Evolutionary conservation across 2,329 filamentous ascomycete species (phyloP), one percentile per base, ranked within the genome.

Genomic region (Fusarium sarcochroum): DNA sequence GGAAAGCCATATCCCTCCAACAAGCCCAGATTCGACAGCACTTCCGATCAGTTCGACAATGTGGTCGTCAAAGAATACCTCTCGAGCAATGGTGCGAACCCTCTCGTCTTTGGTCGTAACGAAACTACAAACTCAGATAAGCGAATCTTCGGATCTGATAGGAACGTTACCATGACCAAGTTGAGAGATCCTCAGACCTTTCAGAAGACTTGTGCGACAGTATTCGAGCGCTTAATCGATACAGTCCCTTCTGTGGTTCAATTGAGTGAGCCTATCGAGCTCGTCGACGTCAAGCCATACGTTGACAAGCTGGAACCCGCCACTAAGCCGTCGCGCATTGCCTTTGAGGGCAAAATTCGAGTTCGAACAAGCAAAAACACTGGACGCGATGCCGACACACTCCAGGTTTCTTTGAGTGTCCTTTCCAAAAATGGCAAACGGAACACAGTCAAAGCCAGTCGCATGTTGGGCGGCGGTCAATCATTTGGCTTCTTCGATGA

Each of bases 61-160:
- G 76, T 69, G 3, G 76, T 84, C 45, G 81, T 80, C 7, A 76
- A 76, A 3, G 80, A 84, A 56, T 85, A 82, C 47, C 55, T 84
- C 11, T 74, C 75, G 27, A 78, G 78, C 3, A 77, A 76, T 1
- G 80, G 80, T 20, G 76, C 75, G 21, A 79, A 85, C 67, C 80
- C 82, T 3, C 72, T 85, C 37, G 78, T 81, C 2, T 76, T 80
- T 37, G 76, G 76, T 2, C 70, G 76, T 35, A 80, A 82, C 55
- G 74, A 75, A 20, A 78, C 77, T 3, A 72, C 72, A 15, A 76
- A 74, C 61, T 83, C 82, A 0, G 83, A 85, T 63, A 73, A 72
- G 50, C 76, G 76, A 10, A 78, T 85, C 25, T 86, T 83, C 63
- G 72, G 65, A 27, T 77, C 81, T 0, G 84, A 85, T 60, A 76